Evolutionary conservation across 2,329 filamentous ascomycete species (phyloP).

Genomic region (Aaosphaeria arxii): DNA sequence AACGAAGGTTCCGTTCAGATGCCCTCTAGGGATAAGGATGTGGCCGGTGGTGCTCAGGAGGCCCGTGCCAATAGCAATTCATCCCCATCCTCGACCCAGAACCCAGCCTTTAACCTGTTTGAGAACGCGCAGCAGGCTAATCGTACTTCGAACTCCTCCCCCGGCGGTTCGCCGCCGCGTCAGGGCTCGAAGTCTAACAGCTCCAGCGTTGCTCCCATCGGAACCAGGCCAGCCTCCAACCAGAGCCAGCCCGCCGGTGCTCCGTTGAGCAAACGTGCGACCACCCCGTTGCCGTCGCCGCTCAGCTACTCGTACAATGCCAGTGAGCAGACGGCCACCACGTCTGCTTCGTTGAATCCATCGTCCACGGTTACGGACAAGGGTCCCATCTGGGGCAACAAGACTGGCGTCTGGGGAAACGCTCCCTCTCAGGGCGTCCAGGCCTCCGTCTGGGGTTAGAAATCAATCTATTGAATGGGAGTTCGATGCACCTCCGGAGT

Average conservation of each 20-base stretch:
- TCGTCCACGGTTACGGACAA: slow-evolving; percentile 45
- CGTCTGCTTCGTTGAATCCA: slow-evolving; percentile 60
- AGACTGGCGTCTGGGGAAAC: slow-evolving; percentile 80
- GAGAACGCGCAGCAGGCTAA: slow-evolving; percentile 61
- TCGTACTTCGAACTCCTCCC: slow-evolving; percentile 83
- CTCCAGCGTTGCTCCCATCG: slow-evolving; percentile 82
- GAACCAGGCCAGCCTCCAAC: slow-evolving; percentile 73
- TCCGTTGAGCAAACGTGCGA: slow-evolving; percentile 74
- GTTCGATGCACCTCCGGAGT: slow-evolving; percentile 41
- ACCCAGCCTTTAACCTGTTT: slow-evolving; percentile 46
- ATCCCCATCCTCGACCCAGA: slow-evolving; percentile 71
- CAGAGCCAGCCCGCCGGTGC: slow-evolving; percentile 57
- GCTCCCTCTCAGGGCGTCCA: slow-evolving; percentile 70
- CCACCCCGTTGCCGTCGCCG: slow-evolving; percentile 88
- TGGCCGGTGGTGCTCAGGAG: slow-evolving; percentile 50
- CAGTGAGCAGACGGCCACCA: slow-evolving; percentile 47
- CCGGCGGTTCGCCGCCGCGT: slow-evolving; percentile 75
- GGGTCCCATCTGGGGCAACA: slow-evolving; percentile 68
- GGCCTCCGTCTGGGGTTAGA: slow-evolving; percentile 89
- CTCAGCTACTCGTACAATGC: slow-evolving; percentile 64
- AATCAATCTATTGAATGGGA: slow-evolving; percentile 31
- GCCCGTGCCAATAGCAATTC: slow-evolving; percentile 80
- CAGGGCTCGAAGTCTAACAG: slow-evolving; percentile 58
- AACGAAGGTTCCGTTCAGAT: slow-evolving; percentile 54
- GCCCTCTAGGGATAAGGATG: slow-evolving; percentile 46